Evolutionary conservation across 768 basidiomycete genomes (phyloP).

Genomic region (Termitomyces sp.): DNA sequence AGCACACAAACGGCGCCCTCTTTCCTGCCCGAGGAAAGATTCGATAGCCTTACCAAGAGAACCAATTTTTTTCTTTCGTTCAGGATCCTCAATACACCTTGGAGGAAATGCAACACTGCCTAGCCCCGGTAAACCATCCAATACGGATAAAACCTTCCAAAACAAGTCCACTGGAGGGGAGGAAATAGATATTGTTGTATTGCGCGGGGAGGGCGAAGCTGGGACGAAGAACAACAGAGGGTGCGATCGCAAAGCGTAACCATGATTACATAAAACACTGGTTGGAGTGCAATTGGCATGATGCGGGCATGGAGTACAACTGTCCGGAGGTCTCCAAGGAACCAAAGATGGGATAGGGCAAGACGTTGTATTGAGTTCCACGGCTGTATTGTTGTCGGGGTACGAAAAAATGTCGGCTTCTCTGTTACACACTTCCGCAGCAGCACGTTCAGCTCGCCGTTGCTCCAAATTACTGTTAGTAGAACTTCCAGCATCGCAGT

Average conservation of each 20-base stretch:
- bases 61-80: conserved; percentile 70
- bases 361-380: conserved; percentile 25
- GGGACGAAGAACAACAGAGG: conserved; percentile 53
- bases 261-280: conserved; percentile 61
- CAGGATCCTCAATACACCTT: conserved; percentile 74
- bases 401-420: conserved; percentile 41
- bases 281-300: conserved; percentile 60
- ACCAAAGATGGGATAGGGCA: conserved; percentile 57
- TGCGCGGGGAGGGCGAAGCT: conserved; percentile 29
- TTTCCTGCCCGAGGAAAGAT: conserved; percentile 55
- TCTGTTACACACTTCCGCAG: conserved; percentile 52
- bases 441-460: conserved; percentile 41
- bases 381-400: conserved; percentile 22
- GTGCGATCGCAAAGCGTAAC: conserved; percentile 65
- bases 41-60: conserved; percentile 73
- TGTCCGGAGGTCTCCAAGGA: conserved; percentile 54
- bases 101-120: conserved; percentile 79
- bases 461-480: conserved; percentile 57
- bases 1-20: conserved; percentile 63
- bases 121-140: conserved; percentile 72
- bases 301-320: conserved; percentile 72
- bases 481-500: conserved; percentile 62
- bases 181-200: conserved; percentile 37
- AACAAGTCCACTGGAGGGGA: conserved; percentile 36
- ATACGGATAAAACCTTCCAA: conserved; percentile 46